Evolutionary conservation across 176 grass and related monocot genomes (phyloP).

Genomic region (Oryza meridionalis): DNA sequence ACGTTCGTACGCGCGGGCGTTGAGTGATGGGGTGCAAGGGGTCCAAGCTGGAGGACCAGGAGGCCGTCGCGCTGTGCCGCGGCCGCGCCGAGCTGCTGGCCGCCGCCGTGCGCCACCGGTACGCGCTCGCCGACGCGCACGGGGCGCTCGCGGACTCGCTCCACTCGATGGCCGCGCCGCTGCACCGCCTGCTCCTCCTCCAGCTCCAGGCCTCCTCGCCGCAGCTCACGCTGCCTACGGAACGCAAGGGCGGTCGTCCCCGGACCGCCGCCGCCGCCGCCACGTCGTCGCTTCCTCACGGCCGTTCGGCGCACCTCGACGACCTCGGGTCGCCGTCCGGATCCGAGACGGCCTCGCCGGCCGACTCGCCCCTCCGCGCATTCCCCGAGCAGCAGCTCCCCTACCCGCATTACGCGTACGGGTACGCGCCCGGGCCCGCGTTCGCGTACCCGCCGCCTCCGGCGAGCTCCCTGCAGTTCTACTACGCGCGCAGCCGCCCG

Average conservation of each 20-base stretch:
- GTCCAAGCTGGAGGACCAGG: slow-evolving; percentile 85
- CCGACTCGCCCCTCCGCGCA: slow-evolving; percentile 23
- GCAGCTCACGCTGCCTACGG: slow-evolving; percentile 25
- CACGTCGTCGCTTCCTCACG: slow-evolving; percentile 3
- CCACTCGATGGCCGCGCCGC: slow-evolving; percentile 54
- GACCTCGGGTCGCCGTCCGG: slow-evolving; percentile 40
- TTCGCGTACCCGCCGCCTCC: slow-evolving; percentile 37
- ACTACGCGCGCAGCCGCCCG: slow-evolving; percentile 73
- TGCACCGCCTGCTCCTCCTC: slow-evolving; percentile 67
- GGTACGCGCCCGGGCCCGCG: slow-evolving; percentile 28
- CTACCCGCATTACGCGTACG: slow-evolving; percentile 17
- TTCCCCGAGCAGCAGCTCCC: slow-evolving; percentile 16
- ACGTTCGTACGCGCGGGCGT: neutral
- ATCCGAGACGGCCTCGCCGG: slow-evolving; percentile 51
- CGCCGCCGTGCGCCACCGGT: slow-evolving; percentile 78
- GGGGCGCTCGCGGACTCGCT: slow-evolving; percentile 62
- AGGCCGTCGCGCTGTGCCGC: slow-evolving; percentile 76
- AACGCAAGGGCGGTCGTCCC: slow-evolving; percentile 8
- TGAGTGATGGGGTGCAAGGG: slow-evolving; percentile 78
- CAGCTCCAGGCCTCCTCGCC: slow-evolving; percentile 10
- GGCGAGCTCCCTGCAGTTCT: slow-evolving; percentile 56
- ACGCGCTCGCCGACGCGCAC: slow-evolving; percentile 74
- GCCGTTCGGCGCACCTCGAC: slow-evolving; percentile 17
- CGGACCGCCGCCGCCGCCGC: neutral
- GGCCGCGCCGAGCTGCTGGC: slow-evolving; percentile 70